phyloP scores from a whole-genome alignment of 2,329 filamentous ascomycete species.

The Fusarium marasasianum region DNA sequence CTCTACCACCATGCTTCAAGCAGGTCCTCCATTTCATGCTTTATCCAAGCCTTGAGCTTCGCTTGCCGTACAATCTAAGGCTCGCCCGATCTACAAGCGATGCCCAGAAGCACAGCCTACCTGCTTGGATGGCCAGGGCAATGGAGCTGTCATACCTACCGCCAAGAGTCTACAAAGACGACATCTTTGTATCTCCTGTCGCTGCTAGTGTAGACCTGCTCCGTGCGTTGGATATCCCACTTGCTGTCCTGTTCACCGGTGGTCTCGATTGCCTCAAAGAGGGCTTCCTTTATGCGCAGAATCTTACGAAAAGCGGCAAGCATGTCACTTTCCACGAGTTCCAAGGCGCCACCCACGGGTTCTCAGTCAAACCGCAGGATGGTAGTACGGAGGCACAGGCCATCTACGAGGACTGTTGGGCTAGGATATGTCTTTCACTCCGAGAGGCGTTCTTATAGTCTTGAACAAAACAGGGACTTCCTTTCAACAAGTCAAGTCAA shows the following conservation, averaged over 20 bases:
- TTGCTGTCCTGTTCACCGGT: neutral
- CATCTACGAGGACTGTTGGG: neutral
- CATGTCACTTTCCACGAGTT: neutral
- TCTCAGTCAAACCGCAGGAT: accelerated
- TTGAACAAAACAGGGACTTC: too few relatives aligned
- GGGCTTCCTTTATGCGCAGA: neutral
- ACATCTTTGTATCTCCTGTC: neutral
- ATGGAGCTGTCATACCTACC: neutral
- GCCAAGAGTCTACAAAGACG: neutral
- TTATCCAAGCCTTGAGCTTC: neutral
- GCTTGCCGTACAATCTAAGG: neutral
- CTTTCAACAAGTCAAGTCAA: too few relatives aligned
- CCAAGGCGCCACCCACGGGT: neutral
- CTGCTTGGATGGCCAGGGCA: neutral
- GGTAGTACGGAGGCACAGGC: accelerated
- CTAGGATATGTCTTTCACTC: neutral
- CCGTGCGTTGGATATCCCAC: accelerated
- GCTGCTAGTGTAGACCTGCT: accelerated
- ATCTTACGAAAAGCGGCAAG: neutral
- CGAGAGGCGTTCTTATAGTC: accelerated
- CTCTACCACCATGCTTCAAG: neutral
- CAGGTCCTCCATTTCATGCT: neutral
- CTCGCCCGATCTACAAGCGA: accelerated
- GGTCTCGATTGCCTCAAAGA: neutral
- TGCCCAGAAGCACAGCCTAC: neutral